Evolutionary conservation across 2,329 filamentous ascomycete species (phyloP).

Genomic region (Cryphonectria naterciae): DNA sequence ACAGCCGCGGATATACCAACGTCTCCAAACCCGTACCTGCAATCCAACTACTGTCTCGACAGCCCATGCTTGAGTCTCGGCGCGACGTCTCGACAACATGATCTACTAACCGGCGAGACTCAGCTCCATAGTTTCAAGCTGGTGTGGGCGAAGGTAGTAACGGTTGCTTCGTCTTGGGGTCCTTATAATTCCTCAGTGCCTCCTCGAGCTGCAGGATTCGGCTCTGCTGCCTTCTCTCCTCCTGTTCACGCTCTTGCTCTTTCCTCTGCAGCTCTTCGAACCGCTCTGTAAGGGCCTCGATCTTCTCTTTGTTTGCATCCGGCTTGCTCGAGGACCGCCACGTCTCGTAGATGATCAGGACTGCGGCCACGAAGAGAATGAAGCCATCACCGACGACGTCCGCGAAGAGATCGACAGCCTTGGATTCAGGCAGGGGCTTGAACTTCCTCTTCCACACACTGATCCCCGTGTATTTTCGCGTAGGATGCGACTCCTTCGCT

Average conservation of each 20-base stretch:
- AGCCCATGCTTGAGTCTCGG: background rate
- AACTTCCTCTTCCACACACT: conserved; percentile 68
- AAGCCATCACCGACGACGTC: conserved; percentile 68
- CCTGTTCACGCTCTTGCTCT: conserved; percentile 56
- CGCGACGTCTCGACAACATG: background rate
- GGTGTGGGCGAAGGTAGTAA: conserved; percentile 46
- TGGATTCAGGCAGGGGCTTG: conserved; percentile 63
- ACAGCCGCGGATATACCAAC: background rate
- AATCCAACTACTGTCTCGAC: background rate
- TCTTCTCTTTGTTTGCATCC: conserved; percentile 58
- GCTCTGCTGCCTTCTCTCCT: conserved; percentile 48
- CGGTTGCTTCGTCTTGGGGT: conserved; percentile 61
- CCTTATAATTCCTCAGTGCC: conserved; percentile 53
- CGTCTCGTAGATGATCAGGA: conserved; percentile 65
- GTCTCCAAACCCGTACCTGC: background rate
- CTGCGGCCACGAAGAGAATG: conserved; percentile 62
- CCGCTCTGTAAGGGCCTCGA: conserved; percentile 53
- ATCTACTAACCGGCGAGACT: background rate
- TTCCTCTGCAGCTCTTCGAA: conserved; percentile 54
- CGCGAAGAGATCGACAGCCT: conserved; percentile 69
- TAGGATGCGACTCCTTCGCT: conserved; percentile 45
- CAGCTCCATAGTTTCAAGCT: background rate
- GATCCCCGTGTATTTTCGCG: conserved; percentile 33
- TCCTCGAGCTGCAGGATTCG: conserved; percentile 59
- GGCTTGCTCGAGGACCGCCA: conserved; percentile 63